Conservation (phyloP, 805 yeast species). For the Brettanomyces sp. region DNA sequence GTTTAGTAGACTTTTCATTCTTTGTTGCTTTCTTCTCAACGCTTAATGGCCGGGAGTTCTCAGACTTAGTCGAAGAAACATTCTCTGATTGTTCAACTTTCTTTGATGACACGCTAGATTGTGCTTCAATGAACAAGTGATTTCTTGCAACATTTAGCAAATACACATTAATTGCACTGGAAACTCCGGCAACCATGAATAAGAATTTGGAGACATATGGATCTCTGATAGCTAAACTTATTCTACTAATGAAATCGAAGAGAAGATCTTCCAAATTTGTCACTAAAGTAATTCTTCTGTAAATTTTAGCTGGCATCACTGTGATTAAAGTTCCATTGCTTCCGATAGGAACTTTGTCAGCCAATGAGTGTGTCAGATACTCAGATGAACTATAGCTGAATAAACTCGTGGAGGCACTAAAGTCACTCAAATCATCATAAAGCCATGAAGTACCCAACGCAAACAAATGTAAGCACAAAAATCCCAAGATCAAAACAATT, state of each 20-base stretch:
- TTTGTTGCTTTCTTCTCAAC: background rate
- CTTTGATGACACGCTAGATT: background rate
- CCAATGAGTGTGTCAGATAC: constrained; percentile 30
- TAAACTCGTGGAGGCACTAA: constrained; percentile 11
- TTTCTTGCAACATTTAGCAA: constrained; percentile 77
- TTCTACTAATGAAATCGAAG: constrained; percentile 37
- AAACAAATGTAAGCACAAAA: constrained; percentile 55
- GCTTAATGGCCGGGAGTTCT: background rate
- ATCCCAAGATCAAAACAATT: constrained; percentile 47
- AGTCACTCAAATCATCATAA: constrained; percentile 34
- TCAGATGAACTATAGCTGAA: constrained; percentile 16
- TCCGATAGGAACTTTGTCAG: constrained; percentile 36
- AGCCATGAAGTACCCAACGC: constrained; percentile 68
- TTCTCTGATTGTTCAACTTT: background rate
- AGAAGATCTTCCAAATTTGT: constrained; percentile 56
- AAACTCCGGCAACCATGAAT: constrained; percentile 61
- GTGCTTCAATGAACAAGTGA: constrained; percentile 26
- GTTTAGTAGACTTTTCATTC: background rate
- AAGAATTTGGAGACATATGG: constrained; percentile 70
- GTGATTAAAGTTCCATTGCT: constrained; percentile 41
- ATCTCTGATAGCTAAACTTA: constrained; percentile 69
- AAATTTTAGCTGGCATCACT: constrained; percentile 45
- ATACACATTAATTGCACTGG: constrained; percentile 75
- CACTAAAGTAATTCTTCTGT: constrained; percentile 46
- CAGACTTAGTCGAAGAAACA: background rate